Percentiles rank a stretch among this genome's conserved stretches.
phyloP scores from a whole-genome alignment of 2,329 filamentous ascomycete species.

The Penicillium corylophilum region DNA sequence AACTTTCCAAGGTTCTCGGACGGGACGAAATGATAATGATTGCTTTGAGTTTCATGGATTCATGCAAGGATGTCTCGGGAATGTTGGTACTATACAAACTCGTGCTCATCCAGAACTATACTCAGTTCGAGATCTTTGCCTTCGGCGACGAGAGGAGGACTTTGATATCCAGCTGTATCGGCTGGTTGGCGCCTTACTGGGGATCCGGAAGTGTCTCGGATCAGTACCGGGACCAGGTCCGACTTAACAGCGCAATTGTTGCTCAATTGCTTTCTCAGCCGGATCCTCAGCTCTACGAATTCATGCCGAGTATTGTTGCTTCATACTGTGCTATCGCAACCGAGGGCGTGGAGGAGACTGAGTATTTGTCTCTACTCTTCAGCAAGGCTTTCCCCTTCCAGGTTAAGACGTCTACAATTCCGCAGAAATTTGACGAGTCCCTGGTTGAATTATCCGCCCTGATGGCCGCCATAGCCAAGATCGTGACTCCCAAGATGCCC shows the following conservation, averaged over 20 bases:
- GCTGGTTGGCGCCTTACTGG: conserved; percentile 95
- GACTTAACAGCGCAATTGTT: conserved; percentile 88
- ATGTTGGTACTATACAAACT: conserved; percentile 91
- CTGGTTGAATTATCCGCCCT: conserved; percentile 86
- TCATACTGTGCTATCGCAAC: conserved; percentile 78
- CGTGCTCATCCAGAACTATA: conserved; percentile 88
- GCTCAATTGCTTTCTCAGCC: conserved; percentile 79
- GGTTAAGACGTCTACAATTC: conserved; percentile 61
- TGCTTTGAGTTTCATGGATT: conserved; percentile 90
- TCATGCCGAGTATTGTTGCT: conserved; percentile 85
- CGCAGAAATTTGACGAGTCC: conserved; percentile 75
- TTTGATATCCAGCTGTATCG: conserved; percentile 75
- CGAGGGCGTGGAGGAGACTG: conserved; percentile 59
- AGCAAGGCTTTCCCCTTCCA: conserved; percentile 89
- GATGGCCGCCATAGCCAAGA: conserved; percentile 75
- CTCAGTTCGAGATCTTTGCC: conserved; percentile 75
- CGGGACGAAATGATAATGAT: conserved; percentile 87
- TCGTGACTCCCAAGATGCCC: conserved; percentile 70
- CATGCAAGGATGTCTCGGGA: conserved; percentile 81
- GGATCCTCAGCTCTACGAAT: conserved; percentile 78
- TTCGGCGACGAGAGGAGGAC: conserved; percentile 72
- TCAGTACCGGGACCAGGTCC: conserved; percentile 89
- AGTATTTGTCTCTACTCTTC: conserved; percentile 79
- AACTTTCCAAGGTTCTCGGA: conserved; percentile 72
- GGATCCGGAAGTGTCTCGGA: conserved; percentile 73